Percentiles rank a stretch among this genome's conserved stretches.
Conservation (phyloP, 768 basidiomycete species). For the Lentinula lateritia region DNA sequence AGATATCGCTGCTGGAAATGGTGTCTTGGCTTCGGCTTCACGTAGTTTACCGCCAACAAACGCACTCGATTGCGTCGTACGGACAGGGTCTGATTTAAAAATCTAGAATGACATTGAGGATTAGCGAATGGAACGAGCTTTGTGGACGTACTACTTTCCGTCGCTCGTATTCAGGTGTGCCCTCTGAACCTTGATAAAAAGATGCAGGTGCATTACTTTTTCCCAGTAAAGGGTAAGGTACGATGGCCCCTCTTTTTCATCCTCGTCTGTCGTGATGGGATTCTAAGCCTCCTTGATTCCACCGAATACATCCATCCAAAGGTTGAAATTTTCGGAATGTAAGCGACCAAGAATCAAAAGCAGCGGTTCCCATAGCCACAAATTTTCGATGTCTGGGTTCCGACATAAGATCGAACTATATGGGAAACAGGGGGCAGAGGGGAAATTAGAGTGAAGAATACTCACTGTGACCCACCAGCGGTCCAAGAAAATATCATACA, state of each 20-base stretch:
- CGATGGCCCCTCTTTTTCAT: conserved; percentile 23
- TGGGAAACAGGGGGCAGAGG: background rate
- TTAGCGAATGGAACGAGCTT: background rate
- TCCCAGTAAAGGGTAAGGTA: conserved; percentile 63
- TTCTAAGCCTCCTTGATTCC: conserved; percentile 72
- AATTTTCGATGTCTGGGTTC: conserved; percentile 83
- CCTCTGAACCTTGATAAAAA: conserved; percentile 61
- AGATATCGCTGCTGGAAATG: conserved; percentile 61
- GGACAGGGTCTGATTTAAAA: conserved; percentile 66
- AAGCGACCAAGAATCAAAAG: conserved; percentile 70
- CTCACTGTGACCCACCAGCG: conserved; percentile 80
- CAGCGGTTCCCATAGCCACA: conserved; percentile 74
- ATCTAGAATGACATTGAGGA: conserved; percentile 35
- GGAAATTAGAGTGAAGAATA: conserved; percentile 3
- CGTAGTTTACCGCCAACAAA: conserved; percentile 55
- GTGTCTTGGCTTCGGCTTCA: conserved; percentile 54
- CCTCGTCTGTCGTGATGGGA: conserved; percentile 26
- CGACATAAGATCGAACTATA: conserved; percentile 86
- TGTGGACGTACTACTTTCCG: conserved; percentile 53
- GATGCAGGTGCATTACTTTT: conserved; percentile 48
- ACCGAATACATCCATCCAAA: conserved; percentile 87
- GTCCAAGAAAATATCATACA: conserved; percentile 66
- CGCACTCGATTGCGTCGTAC: conserved; percentile 55
- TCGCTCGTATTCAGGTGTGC: conserved; percentile 72
- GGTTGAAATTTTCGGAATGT: conserved; percentile 70